Evolutionary conservation across 2,329 filamentous ascomycete species (phyloP).

Genomic region (Neofusicoccum kwambonambiense): DNA sequence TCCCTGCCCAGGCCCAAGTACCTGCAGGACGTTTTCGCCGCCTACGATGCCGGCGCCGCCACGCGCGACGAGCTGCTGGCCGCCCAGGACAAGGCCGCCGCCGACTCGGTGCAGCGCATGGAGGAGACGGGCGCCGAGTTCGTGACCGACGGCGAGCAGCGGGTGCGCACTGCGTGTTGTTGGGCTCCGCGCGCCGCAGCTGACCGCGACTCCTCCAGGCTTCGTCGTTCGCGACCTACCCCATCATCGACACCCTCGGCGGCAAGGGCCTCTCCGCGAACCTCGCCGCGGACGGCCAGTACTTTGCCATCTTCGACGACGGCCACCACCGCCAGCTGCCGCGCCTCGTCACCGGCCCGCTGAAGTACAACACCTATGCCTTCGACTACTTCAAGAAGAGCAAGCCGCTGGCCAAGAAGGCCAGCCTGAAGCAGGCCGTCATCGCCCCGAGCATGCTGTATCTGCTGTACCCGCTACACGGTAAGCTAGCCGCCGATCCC

Average conservation of each 20-base stretch:
- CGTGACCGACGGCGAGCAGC: slow-evolving; percentile 34
- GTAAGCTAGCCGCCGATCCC: not conserved
- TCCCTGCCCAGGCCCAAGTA: slow-evolving; percentile 20
- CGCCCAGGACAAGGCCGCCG: slow-evolving; percentile 32
- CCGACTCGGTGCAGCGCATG: slow-evolving; percentile 30
- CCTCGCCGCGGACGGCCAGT: slow-evolving; percentile 31
- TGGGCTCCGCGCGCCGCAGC: not conserved
- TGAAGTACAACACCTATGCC: slow-evolving; percentile 33
- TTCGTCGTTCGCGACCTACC: slow-evolving; percentile 34
- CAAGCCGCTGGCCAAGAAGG: slow-evolving; percentile 24
- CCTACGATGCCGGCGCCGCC: slow-evolving; percentile 29
- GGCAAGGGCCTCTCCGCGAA: slow-evolving; percentile 31
- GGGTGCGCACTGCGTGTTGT: slow-evolving; percentile 13
- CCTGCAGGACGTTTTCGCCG: slow-evolving; percentile 29
- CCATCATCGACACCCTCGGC: slow-evolving; percentile 30
- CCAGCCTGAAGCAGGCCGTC: slow-evolving; percentile 31
- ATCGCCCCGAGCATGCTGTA: slow-evolving; percentile 37
- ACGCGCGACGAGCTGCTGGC: slow-evolving; percentile 25
- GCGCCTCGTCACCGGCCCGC: slow-evolving; percentile 28
- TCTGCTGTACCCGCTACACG: slow-evolving; percentile 32
- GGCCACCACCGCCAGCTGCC: slow-evolving; percentile 32
- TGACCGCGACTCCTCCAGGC: slow-evolving; percentile 15
- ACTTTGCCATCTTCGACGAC: slow-evolving; percentile 35
- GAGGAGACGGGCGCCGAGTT: slow-evolving; percentile 28
- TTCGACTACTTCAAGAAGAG: slow-evolving; percentile 31